A percentile compares a stretch with the other conserved stretches of the same genome.
phyloP scores from a whole-genome alignment of 805 yeast species.

The Brettanomyces sp. region DNA sequence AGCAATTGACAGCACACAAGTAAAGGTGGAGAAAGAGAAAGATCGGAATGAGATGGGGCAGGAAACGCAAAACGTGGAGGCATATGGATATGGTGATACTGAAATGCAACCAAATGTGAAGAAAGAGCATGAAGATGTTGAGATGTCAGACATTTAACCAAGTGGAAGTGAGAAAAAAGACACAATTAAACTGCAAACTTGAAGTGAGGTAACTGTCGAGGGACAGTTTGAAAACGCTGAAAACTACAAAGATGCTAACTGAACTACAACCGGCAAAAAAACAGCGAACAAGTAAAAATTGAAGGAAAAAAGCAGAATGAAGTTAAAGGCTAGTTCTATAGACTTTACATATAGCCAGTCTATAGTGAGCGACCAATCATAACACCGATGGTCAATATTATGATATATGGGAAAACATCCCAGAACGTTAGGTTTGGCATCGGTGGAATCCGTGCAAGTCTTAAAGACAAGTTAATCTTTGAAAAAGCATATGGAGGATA shows the following conservation, averaged over 20 bases:
- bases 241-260: no score
- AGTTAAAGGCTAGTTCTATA: neutral
- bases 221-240: no score
- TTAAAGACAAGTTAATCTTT: constrained; percentile 15
- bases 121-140: neutral
- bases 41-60: no score
- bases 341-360: neutral
- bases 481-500: constrained; percentile 49
- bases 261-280: no score
- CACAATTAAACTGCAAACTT: no score
- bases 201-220: no score
- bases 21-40: neutral
- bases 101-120: neutral
- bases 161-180: no score
- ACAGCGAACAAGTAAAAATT: no score
- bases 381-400: constrained; percentile 6
- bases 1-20: neutral
- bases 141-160: neutral
- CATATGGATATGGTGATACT: no score
- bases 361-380: constrained; percentile 3
- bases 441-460: constrained; percentile 8
- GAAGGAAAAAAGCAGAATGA: neutral
- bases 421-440: constrained; percentile 5
- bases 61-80: no score
- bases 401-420: neutral